These are phyloP conservation scores for Gaertneriomyces semiglobifer DNA, from an alignment of 192 early-diverging fungal genomes.

Conservation along the genomic window DNA sequence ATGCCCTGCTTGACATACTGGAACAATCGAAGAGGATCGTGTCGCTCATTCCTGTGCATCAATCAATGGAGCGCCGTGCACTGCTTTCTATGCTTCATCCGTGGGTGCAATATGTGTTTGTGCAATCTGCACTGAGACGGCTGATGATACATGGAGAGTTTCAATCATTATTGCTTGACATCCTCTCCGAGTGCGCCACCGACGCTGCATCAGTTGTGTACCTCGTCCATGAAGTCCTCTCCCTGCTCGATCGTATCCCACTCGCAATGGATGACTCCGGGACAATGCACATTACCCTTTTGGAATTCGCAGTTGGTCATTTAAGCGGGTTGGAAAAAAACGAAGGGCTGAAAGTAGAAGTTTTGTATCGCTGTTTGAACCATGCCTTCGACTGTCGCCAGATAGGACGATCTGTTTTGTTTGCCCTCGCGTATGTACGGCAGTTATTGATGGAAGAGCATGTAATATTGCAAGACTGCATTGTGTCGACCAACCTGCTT, in stretches of 20 bases:
- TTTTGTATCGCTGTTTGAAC: constrained; percentile 10
- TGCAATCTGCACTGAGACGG: constrained; percentile 17
- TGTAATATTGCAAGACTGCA: not conserved
- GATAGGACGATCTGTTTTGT: not conserved
- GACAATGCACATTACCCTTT: constrained; percentile 1
- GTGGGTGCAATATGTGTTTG: constrained; percentile 11
- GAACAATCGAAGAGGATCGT: not conserved
- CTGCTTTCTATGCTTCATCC: constrained; percentile 14
- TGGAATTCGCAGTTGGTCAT: not conserved
- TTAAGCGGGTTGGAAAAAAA: not conserved
- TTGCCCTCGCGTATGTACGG: constrained; percentile 1
- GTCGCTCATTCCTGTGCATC: not conserved
- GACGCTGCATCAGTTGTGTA: not conserved
- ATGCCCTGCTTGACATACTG: constrained; percentile 10
- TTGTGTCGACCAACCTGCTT: not conserved
- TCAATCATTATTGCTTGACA: not conserved
- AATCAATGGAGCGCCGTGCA: not conserved
- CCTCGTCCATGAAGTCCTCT: no score
- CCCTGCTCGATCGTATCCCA: no score
- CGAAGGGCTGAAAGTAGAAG: not conserved
- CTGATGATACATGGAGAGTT: not conserved
- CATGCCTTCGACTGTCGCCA: constrained; percentile 5
- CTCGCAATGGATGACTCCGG: no score
- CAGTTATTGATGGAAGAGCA: not conserved
- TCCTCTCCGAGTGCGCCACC: not conserved